Evolutionary conservation across 345 rosid species (phyloP).

Genomic region (Hirschfeldia incana): DNA sequence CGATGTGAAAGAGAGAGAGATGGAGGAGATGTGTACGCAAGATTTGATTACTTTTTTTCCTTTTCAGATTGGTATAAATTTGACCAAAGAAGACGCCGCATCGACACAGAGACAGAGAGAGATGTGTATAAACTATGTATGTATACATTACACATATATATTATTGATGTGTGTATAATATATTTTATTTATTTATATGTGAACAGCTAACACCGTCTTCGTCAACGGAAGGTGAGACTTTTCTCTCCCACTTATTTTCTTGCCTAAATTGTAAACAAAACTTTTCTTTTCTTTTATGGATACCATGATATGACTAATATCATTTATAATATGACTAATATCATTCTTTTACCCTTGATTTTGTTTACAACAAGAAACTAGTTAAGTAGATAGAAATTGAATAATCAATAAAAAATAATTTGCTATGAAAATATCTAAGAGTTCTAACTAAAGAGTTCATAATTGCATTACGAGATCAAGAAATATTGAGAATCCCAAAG

Average conservation of each 20-base stretch:
- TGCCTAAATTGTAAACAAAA: not conserved
- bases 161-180: not conserved
- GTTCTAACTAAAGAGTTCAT: too few relatives aligned
- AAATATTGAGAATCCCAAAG: too few relatives aligned
- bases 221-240: not conserved
- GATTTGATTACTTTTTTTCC: slow-evolving; percentile 16
- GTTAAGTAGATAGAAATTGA: too few relatives aligned
- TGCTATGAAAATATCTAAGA: too few relatives aligned
- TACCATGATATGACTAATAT: not conserved
- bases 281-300: not conserved
- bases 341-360: not conserved
- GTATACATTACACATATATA: not conserved
- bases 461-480: too few relatives aligned
- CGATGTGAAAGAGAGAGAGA: not conserved
- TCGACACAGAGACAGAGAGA: slow-evolving; percentile 13
- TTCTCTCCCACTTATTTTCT: not conserved
- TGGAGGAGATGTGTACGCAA: slow-evolving; percentile 26
- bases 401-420: too few relatives aligned
- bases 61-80: slow-evolving; percentile 40
- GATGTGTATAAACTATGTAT: not conserved
- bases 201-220: not conserved
- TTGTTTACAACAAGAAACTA: too few relatives aligned
- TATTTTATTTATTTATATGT: not conserved
- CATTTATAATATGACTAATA: not conserved
- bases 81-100: slow-evolving; percentile 40